Base-by-base conservation (phyloP, 805 yeast genomes). In the Starmerella vitae region DNA sequence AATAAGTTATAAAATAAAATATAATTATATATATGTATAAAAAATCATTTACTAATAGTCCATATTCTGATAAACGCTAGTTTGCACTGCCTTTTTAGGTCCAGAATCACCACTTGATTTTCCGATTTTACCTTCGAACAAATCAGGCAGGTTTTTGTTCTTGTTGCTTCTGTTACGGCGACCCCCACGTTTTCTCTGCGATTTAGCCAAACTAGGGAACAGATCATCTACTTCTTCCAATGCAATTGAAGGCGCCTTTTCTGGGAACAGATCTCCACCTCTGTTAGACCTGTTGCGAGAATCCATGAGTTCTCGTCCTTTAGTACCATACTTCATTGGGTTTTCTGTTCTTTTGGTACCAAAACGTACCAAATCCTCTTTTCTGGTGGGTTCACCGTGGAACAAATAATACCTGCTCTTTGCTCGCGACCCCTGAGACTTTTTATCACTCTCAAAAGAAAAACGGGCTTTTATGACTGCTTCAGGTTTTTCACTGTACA, bases 381-480 rank as follows among this genome's bases (percentile, higher is more conserved):
- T 43, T 20, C 50, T 43, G 12, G 72, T 72, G 3, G 85, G 88
- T 52, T 76, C 85, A 3, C 88, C 88, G 47, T 78, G 77, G 14
- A 74, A 53, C 41, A 76, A 60, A 58, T 78, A 78, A 57, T 76
- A 78, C 29, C 80, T 57, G 17, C 82, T 75, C 38, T 67, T 67
- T 12, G 64, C 70, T 18, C 70, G 62, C 8, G 84, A 76, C 43
- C 72, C 71, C 39, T 63, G 63, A 13, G 67, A 68, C 48, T 78
- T 78, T 33, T 63, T 61, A 56, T 78, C 88, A 2, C 68, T 59
- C 35, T 57, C 62, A 34, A 66, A 63, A 9, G 81, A 64, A 47
- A 65, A 71, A 42, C 86, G 63, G 8, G 68, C 60, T 30, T 56
- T 48, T 34, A 76, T 39, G 46, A 53, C 58, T 52, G 37, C 52